Evolutionary conservation across 2,329 filamentous ascomycete species (phyloP).

Genomic region (Botryotinia globosa): DNA sequence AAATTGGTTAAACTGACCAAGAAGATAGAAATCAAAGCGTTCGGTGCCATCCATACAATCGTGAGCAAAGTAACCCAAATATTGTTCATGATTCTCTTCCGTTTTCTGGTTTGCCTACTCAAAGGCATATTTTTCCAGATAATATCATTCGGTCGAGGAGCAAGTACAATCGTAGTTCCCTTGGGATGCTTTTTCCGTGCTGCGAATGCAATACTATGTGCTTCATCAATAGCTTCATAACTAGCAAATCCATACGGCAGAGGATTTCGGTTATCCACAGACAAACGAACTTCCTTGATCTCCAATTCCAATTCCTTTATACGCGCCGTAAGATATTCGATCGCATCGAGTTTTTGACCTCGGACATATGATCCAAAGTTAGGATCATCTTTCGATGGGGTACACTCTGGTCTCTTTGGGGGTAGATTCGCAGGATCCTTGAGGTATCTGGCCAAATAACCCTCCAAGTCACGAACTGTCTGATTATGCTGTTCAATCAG

Average conservation of each 20-base stretch:
- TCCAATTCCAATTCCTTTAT: slow-evolving; percentile 80
- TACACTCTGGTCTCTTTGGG: slow-evolving; percentile 71
- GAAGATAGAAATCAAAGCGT: slow-evolving; percentile 92
- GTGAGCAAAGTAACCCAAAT: slow-evolving; percentile 82
- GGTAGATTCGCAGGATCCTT: slow-evolving; percentile 83
- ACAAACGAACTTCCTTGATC: slow-evolving; percentile 77
- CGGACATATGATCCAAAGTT: slow-evolving; percentile 61
- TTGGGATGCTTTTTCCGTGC: slow-evolving; percentile 77
- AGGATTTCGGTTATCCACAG: slow-evolving; percentile 82
- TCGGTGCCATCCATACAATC: slow-evolving; percentile 82
- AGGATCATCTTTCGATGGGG: slow-evolving; percentile 75
- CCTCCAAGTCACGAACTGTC: slow-evolving; percentile 77
- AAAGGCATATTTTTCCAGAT: slow-evolving; percentile 94
- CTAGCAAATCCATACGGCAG: slow-evolving; percentile 94
- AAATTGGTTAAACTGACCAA: slow-evolving; percentile 81
- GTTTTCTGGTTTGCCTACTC: slow-evolving; percentile 62
- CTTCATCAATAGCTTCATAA: slow-evolving; percentile 82
- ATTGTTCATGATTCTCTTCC: slow-evolving; percentile 74
- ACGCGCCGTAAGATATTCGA: slow-evolving; percentile 84
- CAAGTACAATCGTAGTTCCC: slow-evolving; percentile 72
- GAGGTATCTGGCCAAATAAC: slow-evolving; percentile 82
- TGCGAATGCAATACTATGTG: slow-evolving; percentile 81
- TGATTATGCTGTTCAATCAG: slow-evolving; percentile 82
- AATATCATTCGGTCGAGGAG: slow-evolving; percentile 84
- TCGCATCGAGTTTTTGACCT: slow-evolving; percentile 82